A percentile compares a stretch with the other conserved stretches of the same genome.
Conservation (phyloP, 176 grass and related monocot species). For the Eleusine coracana region DNA sequence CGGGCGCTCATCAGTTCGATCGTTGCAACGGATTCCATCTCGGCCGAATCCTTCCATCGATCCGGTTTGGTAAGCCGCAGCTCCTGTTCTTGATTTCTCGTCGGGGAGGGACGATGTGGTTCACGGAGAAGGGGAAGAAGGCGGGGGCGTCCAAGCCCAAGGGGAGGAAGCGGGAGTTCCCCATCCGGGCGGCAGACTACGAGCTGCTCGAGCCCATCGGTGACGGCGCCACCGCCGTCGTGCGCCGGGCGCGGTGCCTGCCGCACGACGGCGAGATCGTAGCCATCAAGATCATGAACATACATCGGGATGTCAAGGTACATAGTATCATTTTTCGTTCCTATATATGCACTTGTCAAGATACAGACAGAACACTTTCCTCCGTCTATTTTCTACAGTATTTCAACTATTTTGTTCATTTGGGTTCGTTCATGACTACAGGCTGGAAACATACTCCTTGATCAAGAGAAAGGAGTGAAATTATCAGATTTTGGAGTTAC, state of each 20-base stretch:
- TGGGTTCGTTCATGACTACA: constrained; percentile 32
- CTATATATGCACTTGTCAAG: not conserved
- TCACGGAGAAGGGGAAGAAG: constrained; percentile 31
- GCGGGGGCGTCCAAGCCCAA: not conserved
- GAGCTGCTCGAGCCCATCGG: constrained; percentile 80
- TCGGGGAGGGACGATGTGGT: not conserved
- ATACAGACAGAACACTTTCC: too few relatives aligned
- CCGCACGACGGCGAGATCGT: constrained; percentile 74
- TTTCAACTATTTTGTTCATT: too few relatives aligned
- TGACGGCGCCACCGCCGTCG: constrained; percentile 85
- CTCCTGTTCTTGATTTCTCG: not conserved
- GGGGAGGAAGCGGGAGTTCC: constrained; percentile 73
- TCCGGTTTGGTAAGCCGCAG: not conserved
- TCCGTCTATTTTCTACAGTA: too few relatives aligned
- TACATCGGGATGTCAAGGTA: constrained; percentile 95
- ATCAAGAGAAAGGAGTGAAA: constrained; percentile 73
- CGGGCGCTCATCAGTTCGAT: not conserved
- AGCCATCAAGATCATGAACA: constrained; percentile 94
- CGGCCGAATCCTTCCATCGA: not conserved
- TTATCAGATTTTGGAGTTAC: constrained; percentile 90
- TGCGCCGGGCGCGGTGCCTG: constrained; percentile 69
- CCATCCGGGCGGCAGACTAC: constrained; percentile 60
- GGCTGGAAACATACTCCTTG: constrained; percentile 93
- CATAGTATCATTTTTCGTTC: not conserved
- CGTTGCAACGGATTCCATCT: not conserved